phyloP scores from a whole-genome alignment of 176 grass and related monocot species.

The Carex cristatella region DNA sequence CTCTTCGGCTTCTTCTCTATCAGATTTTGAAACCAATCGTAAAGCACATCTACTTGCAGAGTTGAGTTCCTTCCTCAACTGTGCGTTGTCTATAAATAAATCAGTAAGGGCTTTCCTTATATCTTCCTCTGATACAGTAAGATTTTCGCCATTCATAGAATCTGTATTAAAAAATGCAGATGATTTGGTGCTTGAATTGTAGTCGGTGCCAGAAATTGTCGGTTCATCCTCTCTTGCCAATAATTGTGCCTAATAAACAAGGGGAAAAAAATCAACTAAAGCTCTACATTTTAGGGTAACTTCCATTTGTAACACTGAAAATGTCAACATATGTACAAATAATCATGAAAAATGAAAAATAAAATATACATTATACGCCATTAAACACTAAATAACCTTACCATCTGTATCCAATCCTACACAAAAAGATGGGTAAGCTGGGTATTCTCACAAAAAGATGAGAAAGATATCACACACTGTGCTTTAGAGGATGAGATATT shows the following conservation, averaged over 20 bases:
- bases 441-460: neutral
- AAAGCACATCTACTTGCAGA: slow-evolving; percentile 52
- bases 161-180: slow-evolving; percentile 8
- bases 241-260: slow-evolving; percentile 65
- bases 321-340: neutral
- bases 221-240: slow-evolving; percentile 56
- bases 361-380: neutral
- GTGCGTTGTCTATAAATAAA: slow-evolving; percentile 82
- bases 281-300: neutral
- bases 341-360: neutral
- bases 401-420: neutral
- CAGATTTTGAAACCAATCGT: slow-evolving; percentile 46
- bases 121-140: slow-evolving; percentile 39
- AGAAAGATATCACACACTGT: neutral
- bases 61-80: slow-evolving; percentile 69
- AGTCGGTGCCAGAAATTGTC: slow-evolving; percentile 33
- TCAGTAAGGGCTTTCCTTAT: slow-evolving; percentile 64
- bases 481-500: neutral
- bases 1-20: slow-evolving; percentile 55
- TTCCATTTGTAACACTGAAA: neutral
- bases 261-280: neutral
- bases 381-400: neutral
- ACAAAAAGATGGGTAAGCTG: neutral
- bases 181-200: slow-evolving; percentile 41
- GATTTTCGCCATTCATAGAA: slow-evolving; percentile 34